Percentiles rank a stretch among this genome's conserved stretches.
These are phyloP conservation scores for Didymella pomorum DNA, from an alignment of 2,329 filamentous ascomycete species.

Conservation along the genomic window DNA sequence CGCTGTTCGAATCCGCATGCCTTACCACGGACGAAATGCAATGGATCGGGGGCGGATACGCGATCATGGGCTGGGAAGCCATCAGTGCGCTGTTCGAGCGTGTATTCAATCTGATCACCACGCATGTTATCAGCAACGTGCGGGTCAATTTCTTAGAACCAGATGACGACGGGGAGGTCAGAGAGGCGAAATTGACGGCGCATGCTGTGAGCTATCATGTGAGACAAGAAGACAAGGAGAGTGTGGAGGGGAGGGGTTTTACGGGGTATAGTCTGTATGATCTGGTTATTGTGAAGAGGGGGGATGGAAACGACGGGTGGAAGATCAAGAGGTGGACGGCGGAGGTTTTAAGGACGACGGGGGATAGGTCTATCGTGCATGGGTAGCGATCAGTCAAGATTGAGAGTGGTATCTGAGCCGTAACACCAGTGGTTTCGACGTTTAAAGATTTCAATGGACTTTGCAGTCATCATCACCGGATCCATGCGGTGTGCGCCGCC, in stretches of 20 bases:
- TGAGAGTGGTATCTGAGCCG: no score
- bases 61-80: slow-evolving; percentile 26
- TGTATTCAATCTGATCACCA: slow-evolving; percentile 32
- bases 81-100: slow-evolving; percentile 27
- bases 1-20: slow-evolving; percentile 34
- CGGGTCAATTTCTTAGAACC: slow-evolving; percentile 24
- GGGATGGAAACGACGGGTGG: slow-evolving; percentile 26
- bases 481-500: not conserved
- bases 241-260: slow-evolving; percentile 29
- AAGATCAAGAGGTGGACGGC: slow-evolving; percentile 42
- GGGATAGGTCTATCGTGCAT: slow-evolving; percentile 26
- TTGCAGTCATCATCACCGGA: not conserved
- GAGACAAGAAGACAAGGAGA: slow-evolving; percentile 29
- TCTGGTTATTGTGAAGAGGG: slow-evolving; percentile 29
- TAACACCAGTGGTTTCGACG: no score
- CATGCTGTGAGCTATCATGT: slow-evolving; percentile 34
- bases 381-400: not conserved
- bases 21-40: slow-evolving; percentile 28
- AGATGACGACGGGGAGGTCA: no score
- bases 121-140: slow-evolving; percentile 36
- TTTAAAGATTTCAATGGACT: no score
- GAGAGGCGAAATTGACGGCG: slow-evolving; percentile 28
- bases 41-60: slow-evolving; percentile 24
- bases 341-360: slow-evolving; percentile 31
- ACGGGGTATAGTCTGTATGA: slow-evolving; percentile 33